phyloP scores from a whole-genome alignment of 1,284 basidiomycete species.

The Boletus putidus region DNA sequence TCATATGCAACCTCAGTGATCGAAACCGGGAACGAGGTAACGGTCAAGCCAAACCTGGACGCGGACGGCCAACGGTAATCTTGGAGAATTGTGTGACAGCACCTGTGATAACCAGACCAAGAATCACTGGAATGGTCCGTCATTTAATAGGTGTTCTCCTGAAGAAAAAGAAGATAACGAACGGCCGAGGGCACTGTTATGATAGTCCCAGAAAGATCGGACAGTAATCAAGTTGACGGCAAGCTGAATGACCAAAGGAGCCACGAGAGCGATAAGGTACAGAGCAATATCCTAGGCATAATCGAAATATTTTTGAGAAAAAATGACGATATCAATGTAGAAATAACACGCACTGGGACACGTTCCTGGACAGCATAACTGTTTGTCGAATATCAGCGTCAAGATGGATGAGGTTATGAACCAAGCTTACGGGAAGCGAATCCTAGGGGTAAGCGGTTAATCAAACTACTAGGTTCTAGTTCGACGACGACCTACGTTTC shows the following conservation, averaged over 20 bases:
- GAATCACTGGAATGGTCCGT: constrained; percentile 53
- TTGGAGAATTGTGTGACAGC: constrained; percentile 85
- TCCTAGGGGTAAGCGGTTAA: constrained; percentile 26
- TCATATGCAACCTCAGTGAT: neutral
- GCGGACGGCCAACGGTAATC: constrained; percentile 85
- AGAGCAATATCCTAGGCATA: constrained; percentile 52
- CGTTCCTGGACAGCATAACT: constrained; percentile 83
- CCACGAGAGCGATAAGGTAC: constrained; percentile 66
- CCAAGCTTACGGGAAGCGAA: constrained; percentile 56
- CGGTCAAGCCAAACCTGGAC: constrained; percentile 57
- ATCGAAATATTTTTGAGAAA: neutral
- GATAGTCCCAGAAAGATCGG: constrained; percentile 85
- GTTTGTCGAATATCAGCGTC: constrained; percentile 40
- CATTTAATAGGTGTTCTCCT: neutral
- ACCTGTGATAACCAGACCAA: constrained; percentile 75
- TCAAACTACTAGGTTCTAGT: neutral
- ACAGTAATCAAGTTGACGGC: constrained; percentile 69
- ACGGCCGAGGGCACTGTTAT: constrained; percentile 79
- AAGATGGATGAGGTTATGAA: constrained; percentile 14
- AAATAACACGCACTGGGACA: constrained; percentile 60
- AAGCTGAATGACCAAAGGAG: constrained; percentile 69
- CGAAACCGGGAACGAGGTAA: neutral
- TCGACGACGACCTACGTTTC: constrained; percentile 53
- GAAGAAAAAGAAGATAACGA: constrained; percentile 36
- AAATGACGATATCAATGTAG: neutral